Conservation (phyloP, 1,284 basidiomycete genomes). For the Puccinia brachypodii region DNA sequence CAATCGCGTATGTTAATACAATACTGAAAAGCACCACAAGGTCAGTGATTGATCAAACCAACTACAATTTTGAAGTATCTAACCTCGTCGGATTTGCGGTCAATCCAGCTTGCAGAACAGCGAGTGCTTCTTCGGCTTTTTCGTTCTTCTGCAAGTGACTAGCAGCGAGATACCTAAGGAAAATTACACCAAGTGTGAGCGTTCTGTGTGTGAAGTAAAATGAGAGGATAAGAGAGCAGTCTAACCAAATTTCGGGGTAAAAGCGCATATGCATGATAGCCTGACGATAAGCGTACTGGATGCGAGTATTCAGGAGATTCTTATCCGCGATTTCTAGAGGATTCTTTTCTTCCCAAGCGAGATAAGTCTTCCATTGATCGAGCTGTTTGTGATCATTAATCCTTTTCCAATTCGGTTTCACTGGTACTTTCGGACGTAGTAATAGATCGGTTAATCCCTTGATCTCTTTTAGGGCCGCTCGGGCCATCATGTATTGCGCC, state of each 20-base stretch:
- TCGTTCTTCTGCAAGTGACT: constrained; percentile 73
- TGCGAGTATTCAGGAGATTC: constrained; percentile 66
- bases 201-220: constrained; percentile 18
- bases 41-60: not conserved
- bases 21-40: constrained; percentile 17
- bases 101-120: constrained; percentile 78
- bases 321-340: constrained; percentile 86
- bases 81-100: constrained; percentile 83
- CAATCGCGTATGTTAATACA: constrained; percentile 47
- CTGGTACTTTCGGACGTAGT: constrained; percentile 56
- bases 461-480: constrained; percentile 80
- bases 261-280: constrained; percentile 86
- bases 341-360: constrained; percentile 95
- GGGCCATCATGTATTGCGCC: constrained; percentile 86
- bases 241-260: constrained; percentile 89
- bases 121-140: constrained; percentile 75
- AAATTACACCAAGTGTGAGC: not conserved
- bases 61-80: not conserved
- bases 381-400: constrained; percentile 69
- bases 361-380: constrained; percentile 82
- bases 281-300: constrained; percentile 82
- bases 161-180: constrained; percentile 80
- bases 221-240: not conserved
- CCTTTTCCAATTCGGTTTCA: constrained; percentile 45
- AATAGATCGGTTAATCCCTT: constrained; percentile 61